Evolutionary conservation across 352 stramenopile genomes (phyloP).

Genomic region (Blastocystis sp.): DNA sequence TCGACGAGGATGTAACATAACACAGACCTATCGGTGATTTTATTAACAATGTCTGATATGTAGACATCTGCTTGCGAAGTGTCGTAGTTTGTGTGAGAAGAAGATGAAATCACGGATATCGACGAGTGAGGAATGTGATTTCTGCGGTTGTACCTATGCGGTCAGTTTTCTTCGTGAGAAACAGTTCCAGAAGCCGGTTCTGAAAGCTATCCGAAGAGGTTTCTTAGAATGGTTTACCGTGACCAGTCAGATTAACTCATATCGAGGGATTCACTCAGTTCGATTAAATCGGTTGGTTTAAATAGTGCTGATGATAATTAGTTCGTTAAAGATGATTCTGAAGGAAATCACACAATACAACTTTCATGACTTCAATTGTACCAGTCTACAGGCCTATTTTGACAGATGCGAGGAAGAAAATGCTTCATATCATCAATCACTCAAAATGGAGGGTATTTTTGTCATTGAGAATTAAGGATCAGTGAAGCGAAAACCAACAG

Average conservation of each 20-base stretch:
- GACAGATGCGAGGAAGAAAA: not conserved
- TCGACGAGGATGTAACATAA: constrained; percentile 32
- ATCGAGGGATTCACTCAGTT: constrained; percentile 16
- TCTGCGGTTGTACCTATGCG: constrained; percentile 46
- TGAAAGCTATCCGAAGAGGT: not conserved
- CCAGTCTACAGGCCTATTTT: not conserved
- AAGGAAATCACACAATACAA: constrained; percentile 9
- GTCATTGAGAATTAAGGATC: not conserved
- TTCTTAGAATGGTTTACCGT: constrained; percentile 25
- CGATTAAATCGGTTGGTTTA: not conserved
- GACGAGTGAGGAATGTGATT: constrained; percentile 25
- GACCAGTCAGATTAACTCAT: constrained; percentile 38
- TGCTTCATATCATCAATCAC: not conserved
- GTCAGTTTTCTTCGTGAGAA: constrained; percentile 35
- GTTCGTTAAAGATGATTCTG: constrained; percentile 4
- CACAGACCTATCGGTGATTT: not conserved
- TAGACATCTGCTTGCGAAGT: constrained; percentile 3
- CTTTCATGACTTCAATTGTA: not conserved
- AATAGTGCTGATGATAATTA: not conserved
- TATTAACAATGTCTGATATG: not conserved
- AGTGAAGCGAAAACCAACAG: constrained; percentile 22
- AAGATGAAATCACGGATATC: constrained; percentile 36
- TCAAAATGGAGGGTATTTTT: constrained; percentile 4
- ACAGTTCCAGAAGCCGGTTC: constrained; percentile 3
- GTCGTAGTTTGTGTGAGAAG: constrained; percentile 1